Base-by-base conservation (phyloP, 345 rosid genomes). In the Aquilaria malaccensis region DNA sequence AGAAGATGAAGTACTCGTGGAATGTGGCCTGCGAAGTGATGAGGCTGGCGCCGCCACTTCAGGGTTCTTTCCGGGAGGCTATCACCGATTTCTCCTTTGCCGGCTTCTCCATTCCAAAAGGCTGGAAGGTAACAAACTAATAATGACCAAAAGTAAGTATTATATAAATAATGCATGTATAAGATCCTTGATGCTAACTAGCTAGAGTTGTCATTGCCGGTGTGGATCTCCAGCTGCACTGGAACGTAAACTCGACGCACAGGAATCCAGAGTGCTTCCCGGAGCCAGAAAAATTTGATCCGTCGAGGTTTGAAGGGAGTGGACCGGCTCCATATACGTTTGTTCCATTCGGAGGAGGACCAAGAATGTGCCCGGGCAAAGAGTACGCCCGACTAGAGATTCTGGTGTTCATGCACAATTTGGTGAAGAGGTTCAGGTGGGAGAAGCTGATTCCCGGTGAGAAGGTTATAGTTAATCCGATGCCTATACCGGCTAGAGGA, bases 341-440 rank as follows among this genome's bases (percentile, higher is more conserved):
- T 22, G 73, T 63, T 1, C 73, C 73, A 0, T 69, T 69, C 4
- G 68, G 73, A 58, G 73, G 73, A 58, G 73, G 73, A 5, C 73
- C 73, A 0, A 45, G 73, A 58, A 69, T 69, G 73, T 69, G 73
- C 32, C 73, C 68, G 0, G 68, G 73, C 2, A 69, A 69, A 46
- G 68, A 69, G 30, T 69, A 63, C 48, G 73, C 73, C 13, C 67
- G 68, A n/a, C 32, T 69, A 11, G 73, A 69, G 52, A 69, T 63
- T 30, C 68, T 69, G 1, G 68, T 69, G 4, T 69, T 69, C 64
- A 58, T 69, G 59, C 64, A 69, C 2, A 69, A 69, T 6, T 11
- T 69, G 7, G 48, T 63, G 7, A 63, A 59, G 37, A 63, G 63
- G 50, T 69, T 63, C 60, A 63, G 54, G 1, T 63, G 73, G 73